Conservation (phyloP, 495 filamentous ascomycete species). For the Hypoxylon trugodes region DNA sequence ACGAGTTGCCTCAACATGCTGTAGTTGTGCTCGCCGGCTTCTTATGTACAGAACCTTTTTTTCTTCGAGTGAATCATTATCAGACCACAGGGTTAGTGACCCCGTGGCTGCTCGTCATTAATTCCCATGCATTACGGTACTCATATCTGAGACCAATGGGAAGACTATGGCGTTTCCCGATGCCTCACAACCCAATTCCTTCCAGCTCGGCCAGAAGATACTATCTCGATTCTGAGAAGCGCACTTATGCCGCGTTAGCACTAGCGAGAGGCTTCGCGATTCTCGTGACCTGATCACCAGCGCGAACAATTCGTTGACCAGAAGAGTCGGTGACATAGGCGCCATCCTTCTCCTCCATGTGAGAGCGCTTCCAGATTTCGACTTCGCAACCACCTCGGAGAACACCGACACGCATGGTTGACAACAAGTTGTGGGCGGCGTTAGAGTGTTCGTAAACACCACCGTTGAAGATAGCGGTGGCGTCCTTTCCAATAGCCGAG, state of each 20-base stretch:
- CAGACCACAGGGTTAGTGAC: neutral
- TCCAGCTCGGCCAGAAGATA: neutral
- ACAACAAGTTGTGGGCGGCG: constrained; percentile 95
- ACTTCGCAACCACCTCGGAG: constrained; percentile 96
- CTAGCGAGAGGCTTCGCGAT: constrained; percentile 74
- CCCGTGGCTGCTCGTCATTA: constrained; percentile 10
- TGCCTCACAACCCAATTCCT: neutral
- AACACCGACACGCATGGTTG: constrained; percentile 95
- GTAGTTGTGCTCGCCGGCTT: constrained; percentile 18
- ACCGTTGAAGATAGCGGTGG: constrained; percentile 98
- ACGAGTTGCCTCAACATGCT: constrained; percentile 37
- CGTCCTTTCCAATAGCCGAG: constrained; percentile 94
- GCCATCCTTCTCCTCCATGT: constrained; percentile 87
- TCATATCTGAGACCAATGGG: neutral
- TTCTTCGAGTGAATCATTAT: neutral
- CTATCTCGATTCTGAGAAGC: neutral
- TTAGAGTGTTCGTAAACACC: constrained; percentile 98
- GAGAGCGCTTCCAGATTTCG: constrained; percentile 98
- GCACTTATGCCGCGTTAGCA: constrained; percentile 73
- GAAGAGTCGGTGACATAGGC: constrained; percentile 80
- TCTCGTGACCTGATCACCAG: constrained; percentile 89
- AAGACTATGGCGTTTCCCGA: neutral
- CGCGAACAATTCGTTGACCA: constrained; percentile 86
- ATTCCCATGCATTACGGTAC: constrained; percentile 1
- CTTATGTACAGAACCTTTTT: constrained; percentile 25